These are phyloP conservation scores for Penicillium salamii DNA, from an alignment of 495 filamentous ascomycete genomes.

Conservation along the genomic window DNA sequence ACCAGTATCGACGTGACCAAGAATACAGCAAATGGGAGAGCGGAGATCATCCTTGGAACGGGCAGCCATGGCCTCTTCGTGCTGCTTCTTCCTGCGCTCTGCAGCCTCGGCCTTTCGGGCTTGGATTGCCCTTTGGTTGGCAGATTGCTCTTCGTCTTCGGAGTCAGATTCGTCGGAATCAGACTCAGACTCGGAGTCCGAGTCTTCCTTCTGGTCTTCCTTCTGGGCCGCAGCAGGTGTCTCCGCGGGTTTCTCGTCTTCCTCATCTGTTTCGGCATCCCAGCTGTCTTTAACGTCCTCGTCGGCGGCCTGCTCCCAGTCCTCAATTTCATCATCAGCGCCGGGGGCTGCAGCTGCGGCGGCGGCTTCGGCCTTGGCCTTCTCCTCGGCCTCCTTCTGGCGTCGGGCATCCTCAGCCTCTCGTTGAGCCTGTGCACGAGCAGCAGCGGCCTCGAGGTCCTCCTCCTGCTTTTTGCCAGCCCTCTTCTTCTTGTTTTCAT, in stretches of 20 bases:
- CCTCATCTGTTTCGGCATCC: conserved; percentile 84
- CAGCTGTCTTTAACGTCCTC: conserved; percentile 87
- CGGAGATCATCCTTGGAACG: conserved; percentile 91
- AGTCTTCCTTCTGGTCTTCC: conserved; percentile 23
- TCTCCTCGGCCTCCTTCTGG: conserved; percentile 62
- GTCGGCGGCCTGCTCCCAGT: conserved; percentile 86
- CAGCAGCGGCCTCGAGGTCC: conserved; percentile 60
- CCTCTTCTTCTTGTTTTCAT: conserved; percentile 75
- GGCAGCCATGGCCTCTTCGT: conserved; percentile 88
- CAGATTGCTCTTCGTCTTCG: conserved; percentile 65
- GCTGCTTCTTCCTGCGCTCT: conserved; percentile 81
- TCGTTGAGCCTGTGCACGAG: conserved; percentile 56
- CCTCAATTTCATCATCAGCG: conserved; percentile 65
- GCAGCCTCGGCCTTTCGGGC: conserved; percentile 84
- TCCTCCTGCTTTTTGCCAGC: conserved; percentile 71
- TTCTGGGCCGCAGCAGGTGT: conserved; percentile 24
- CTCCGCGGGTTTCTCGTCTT: conserved; percentile 36
- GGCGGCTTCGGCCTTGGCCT: conserved; percentile 58
- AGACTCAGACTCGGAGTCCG: conserved; percentile 50
- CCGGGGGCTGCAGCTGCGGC: conserved; percentile 54
- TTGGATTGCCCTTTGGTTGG: conserved; percentile 63
- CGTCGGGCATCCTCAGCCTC: conserved; percentile 71
- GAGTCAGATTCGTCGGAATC: conserved; percentile 48
- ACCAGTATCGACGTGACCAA: conserved; percentile 99
- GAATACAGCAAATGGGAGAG: conserved; percentile 98